Conservation (phyloP, 306 rosid species). For the Begonia loranthoides region DNA sequence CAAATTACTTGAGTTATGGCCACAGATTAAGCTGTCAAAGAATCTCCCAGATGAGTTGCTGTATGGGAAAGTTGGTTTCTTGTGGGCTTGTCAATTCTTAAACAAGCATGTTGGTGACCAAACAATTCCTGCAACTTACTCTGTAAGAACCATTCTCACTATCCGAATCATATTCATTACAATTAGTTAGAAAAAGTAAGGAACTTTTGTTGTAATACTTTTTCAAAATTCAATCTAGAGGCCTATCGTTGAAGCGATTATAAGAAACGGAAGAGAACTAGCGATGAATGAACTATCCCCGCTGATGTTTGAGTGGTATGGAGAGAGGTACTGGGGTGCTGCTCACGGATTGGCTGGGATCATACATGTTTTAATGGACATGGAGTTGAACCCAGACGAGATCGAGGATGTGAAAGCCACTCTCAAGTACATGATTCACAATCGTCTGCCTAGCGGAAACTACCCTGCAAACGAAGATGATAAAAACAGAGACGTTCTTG, state of each 20-base stretch:
- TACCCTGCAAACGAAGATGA: conserved; percentile 53
- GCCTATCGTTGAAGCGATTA: conserved; percentile 33
- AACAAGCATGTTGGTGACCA: conserved; percentile 50
- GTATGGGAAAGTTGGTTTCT: conserved; percentile 60
- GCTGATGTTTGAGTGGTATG: conserved; percentile 69
- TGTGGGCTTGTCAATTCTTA: conserved; percentile 62
- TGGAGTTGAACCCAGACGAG: conserved; percentile 58
- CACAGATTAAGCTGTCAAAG: conserved; percentile 50
- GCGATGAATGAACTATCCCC: conserved; percentile 41
- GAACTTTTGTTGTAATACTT: no score
- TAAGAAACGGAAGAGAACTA: conserved; percentile 46
- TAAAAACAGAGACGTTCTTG: conserved; percentile 36
- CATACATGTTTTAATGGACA: conserved; percentile 62
- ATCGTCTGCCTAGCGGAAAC: conserved; percentile 48
- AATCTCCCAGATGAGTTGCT: conserved; percentile 62
- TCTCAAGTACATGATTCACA: conserved; percentile 46
- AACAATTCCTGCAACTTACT: conserved; percentile 36
- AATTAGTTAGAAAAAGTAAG: no score
- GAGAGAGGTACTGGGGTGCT: conserved; percentile 75
- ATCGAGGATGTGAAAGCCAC: conserved; percentile 52
- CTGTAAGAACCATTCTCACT: conserved; percentile 26
- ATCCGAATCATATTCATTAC: background rate
- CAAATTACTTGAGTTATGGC: background rate
- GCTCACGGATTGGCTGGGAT: conserved; percentile 83
- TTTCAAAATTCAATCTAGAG: conserved; percentile 15